Base-by-base conservation (phyloP, 352 stramenopile genomes). In the Phytopythium aichiense region DNA sequence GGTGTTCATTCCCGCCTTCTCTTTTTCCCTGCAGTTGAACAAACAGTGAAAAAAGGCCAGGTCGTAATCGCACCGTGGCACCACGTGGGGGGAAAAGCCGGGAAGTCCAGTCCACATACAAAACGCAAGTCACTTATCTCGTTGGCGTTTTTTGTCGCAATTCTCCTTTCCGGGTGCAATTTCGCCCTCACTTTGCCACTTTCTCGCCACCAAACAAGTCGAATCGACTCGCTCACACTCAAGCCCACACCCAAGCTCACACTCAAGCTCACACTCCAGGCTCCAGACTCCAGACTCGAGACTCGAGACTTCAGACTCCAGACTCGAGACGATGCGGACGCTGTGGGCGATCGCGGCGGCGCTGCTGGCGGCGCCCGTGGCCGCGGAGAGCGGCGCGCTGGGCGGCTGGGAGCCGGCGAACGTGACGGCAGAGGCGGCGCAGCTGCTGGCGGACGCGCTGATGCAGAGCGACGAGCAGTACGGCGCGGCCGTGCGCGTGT, bases 371-470 rank as follows among this genome's bases (percentile, higher is more conserved):
- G 66, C 68, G 7, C 52, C 48, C 12, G 35, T 68, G 48, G 50
- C 67, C n/a, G 63, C 67, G 56, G 71, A 56, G 23, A 51, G 63
- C 35, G 68, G 49, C 31, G 65, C 65, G 42, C 66, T 71, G 1
- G 73, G 71, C 28, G 65, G 64, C 0, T 82, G 71, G 71, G 50
- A 65, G 25, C 18, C n/a, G 3, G 49, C 58, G 42, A 43, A 71
- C 15, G 58, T 76, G 45, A 77, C 73, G 35, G 31, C 63, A 1
- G 58, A 61, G 13, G 63, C 65, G 42, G 65, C 55, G 50, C 16
- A 72, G 51, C n/a, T 81, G 59, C 67, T 84, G 49, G 22, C 20
- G 25, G 15, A 58, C 13, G 72, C 75, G 35, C 66, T 84, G 38
- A 64, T 46, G 31, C 54, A 25, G n/a, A 15, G 40, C 35, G 54